Evolutionary conservation across 1,139 yeast species (phyloP).

Genomic region (Yamadazyma sp.): DNA sequence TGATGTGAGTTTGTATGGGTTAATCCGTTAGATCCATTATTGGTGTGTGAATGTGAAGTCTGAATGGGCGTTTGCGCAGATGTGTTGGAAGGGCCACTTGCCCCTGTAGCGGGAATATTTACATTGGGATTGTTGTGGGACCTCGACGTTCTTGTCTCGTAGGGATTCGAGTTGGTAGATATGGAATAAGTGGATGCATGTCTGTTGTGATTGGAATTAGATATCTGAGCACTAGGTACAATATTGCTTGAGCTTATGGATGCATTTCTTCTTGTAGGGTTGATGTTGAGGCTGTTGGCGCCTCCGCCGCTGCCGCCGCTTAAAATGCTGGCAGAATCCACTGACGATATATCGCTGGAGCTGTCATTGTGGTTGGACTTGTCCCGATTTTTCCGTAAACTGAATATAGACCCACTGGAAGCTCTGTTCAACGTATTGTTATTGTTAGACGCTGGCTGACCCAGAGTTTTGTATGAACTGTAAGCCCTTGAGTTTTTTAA

Average conservation of each 20-base stretch:
- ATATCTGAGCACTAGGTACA: slow-evolving; percentile 32
- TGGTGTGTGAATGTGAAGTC: not conserved
- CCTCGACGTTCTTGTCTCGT: slow-evolving; percentile 25
- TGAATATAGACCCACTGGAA: slow-evolving; percentile 42
- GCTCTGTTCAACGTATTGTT: slow-evolving; percentile 22
- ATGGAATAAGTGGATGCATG: slow-evolving; percentile 44
- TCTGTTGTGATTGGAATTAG: slow-evolving; percentile 37
- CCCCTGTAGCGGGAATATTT: not conserved
- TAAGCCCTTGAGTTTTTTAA: slow-evolving; percentile 36
- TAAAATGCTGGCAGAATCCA: slow-evolving; percentile 34
- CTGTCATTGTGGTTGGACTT: slow-evolving; percentile 17
- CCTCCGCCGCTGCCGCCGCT: slow-evolving; percentile 23
- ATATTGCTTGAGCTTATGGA: slow-evolving; percentile 18
- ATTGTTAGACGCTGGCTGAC: slow-evolving; percentile 7
- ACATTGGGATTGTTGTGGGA: not conserved
- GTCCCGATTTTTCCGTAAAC: slow-evolving; percentile 31
- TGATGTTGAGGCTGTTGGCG: not conserved
- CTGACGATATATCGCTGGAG: slow-evolving; percentile 35
- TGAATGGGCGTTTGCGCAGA: not conserved
- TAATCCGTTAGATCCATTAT: not conserved
- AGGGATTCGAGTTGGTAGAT: slow-evolving; percentile 28
- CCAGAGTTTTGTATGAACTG: slow-evolving; percentile 14
- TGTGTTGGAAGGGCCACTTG: not conserved
- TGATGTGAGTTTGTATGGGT: not conserved
- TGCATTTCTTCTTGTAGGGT: slow-evolving; percentile 41